Evolutionary conservation across 768 basidiomycete genomes (phyloP).

Genomic region (Rhizopogon vesiculosus): DNA sequence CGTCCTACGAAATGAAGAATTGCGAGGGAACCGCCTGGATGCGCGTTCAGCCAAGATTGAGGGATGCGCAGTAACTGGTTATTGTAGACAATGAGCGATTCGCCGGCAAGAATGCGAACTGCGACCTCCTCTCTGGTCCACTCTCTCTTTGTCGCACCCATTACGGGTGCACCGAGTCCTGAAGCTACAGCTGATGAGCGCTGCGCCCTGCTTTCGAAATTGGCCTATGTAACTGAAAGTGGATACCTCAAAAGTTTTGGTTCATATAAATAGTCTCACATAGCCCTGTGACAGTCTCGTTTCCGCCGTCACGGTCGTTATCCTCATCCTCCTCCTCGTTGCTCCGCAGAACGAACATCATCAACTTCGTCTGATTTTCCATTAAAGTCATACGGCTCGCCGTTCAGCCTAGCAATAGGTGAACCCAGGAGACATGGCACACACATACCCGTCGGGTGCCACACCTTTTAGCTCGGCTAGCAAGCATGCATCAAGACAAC

Average conservation of each 20-base stretch:
- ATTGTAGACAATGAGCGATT: constrained; percentile 70
- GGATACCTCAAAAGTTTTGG: not conserved
- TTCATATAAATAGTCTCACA: not conserved
- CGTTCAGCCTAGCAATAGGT: constrained; percentile 22
- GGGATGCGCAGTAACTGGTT: constrained; percentile 63
- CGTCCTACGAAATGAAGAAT: constrained; percentile 94
- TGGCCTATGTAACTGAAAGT: not conserved
- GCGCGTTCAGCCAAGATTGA: constrained; percentile 70
- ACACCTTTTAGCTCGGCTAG: constrained; percentile 12
- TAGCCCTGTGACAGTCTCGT: constrained; percentile 1
- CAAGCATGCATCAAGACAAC: constrained; percentile 20
- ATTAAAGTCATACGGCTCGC: not conserved
- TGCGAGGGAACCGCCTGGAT: constrained; percentile 87
- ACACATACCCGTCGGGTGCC: constrained; percentile 1
- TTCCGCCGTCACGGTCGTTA: constrained; percentile 1
- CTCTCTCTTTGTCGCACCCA: constrained; percentile 25
- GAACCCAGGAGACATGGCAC: constrained; percentile 13
- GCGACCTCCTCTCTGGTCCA: constrained; percentile 59
- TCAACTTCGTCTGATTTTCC: not conserved
- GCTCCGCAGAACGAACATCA: not conserved
- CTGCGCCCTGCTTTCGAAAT: not conserved
- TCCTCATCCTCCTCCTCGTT: constrained; percentile 6
- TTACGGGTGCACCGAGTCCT: constrained; percentile 5
- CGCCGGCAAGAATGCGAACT: constrained; percentile 67
- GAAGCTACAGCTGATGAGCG: not conserved